Conservation (phyloP, 164 flowering plant genomes). For the Chimonanthus salicifolius region DNA sequence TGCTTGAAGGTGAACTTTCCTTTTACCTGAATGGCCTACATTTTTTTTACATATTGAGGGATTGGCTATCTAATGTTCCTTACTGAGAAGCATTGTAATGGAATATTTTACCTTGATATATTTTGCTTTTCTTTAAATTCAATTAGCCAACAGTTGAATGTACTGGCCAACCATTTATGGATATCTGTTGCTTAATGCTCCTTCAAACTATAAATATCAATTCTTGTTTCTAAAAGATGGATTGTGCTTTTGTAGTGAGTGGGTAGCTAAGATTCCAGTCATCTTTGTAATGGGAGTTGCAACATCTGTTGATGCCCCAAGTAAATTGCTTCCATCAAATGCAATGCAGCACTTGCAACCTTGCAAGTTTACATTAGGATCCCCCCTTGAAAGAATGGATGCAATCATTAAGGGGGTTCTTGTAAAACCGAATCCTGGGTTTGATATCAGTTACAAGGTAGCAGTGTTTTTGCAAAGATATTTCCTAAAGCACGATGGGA, state of each 20-base stretch:
- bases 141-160: neutral
- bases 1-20: neutral
- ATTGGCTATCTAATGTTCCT: neutral
- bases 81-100: neutral
- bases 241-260: constrained; percentile 45
- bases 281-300: constrained; percentile 75
- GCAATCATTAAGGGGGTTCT: constrained; percentile 68
- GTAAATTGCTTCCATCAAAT: constrained; percentile 48
- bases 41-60: too few species aligned
- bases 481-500: constrained; percentile 81
- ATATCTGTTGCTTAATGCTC: neutral
- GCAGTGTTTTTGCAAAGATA: constrained; percentile 68
- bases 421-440: constrained; percentile 44
- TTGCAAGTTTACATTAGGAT: constrained; percentile 54
- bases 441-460: constrained; percentile 60
- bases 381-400: constrained; percentile 81
- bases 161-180: neutral
- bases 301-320: constrained; percentile 68
- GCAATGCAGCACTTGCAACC: constrained; percentile 43
- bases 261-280: constrained; percentile 75
- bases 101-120: neutral
- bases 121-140: neutral
- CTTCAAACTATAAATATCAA: neutral
- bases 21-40: too few species aligned
- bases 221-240: constrained; percentile 2